These are phyloP conservation scores for Nyctanthes arbortristis DNA, from an alignment of 257 asterid species.

Conservation along the genomic window DNA sequence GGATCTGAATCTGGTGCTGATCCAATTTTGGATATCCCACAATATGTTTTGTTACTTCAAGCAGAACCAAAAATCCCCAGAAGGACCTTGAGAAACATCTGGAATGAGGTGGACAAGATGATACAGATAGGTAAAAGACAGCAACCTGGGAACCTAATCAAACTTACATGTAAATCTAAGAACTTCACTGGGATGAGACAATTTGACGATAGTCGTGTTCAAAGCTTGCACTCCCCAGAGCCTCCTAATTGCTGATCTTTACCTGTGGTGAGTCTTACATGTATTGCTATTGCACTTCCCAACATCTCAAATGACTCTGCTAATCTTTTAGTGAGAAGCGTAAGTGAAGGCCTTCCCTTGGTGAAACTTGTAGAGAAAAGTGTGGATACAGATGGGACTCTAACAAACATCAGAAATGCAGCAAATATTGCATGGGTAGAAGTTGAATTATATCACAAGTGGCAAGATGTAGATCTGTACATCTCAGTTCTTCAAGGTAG, in stretches of 20 bases:
- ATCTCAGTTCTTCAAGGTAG: background rate
- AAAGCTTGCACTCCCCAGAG: background rate
- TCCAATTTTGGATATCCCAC: slow-evolving; percentile 5
- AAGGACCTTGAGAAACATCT: too few species aligned
- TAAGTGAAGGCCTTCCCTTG: background rate
- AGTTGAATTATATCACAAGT: slow-evolving; percentile 16
- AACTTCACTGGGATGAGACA: slow-evolving; percentile 1
- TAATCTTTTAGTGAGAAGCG: background rate
- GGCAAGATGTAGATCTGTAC: slow-evolving; percentile 17
- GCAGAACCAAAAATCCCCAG: slow-evolving; percentile 22
- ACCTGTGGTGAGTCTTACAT: slow-evolving; percentile 16
- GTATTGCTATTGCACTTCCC: slow-evolving; percentile 23
- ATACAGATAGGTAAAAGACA: slow-evolving; percentile 1
- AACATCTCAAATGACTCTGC: background rate
- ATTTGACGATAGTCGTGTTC: slow-evolving; percentile 1
- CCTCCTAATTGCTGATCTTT: slow-evolving; percentile 8
- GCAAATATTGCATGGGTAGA: slow-evolving; percentile 25
- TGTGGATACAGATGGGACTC: background rate
- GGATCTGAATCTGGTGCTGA: background rate
- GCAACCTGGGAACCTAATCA: slow-evolving; percentile 2
- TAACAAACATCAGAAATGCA: slow-evolving; percentile 12
- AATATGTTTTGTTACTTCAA: slow-evolving; percentile 31
- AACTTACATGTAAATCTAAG: background rate
- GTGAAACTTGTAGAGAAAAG: slow-evolving; percentile 11
- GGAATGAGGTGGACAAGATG: background rate